Conservation (phyloP, 2,329 filamentous ascomycete genomes). For the Rhytidhysteron rufulum region DNA sequence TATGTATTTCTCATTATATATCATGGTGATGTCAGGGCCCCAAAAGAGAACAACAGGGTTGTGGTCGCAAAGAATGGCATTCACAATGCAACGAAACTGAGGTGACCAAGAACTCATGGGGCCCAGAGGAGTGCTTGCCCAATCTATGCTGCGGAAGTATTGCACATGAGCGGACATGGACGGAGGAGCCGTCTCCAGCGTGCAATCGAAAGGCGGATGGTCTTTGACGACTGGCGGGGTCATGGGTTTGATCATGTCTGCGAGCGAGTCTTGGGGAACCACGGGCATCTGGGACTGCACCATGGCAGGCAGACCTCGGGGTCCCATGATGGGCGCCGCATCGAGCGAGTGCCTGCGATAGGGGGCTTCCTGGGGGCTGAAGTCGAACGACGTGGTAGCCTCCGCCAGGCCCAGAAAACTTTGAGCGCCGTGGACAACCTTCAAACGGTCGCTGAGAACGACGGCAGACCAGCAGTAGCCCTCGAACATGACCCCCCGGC, state of each 20-base stretch:
- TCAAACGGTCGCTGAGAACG: slow-evolving; percentile 16
- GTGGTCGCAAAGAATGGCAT: slow-evolving; percentile 60
- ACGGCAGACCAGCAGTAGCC: slow-evolving; percentile 25
- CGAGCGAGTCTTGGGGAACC: not conserved
- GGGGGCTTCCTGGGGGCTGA: not conserved
- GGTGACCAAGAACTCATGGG: slow-evolving; percentile 66
- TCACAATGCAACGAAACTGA: slow-evolving; percentile 70
- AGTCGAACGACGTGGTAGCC: slow-evolving; percentile 9
- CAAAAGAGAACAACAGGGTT: slow-evolving; percentile 60
- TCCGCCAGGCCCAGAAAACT: slow-evolving; percentile 4
- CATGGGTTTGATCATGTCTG: slow-evolving; percentile 9
- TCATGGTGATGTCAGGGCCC: slow-evolving; percentile 31
- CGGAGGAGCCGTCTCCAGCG: slow-evolving; percentile 7
- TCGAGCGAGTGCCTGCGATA: too few species aligned
- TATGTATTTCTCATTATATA: slow-evolving; percentile 37
- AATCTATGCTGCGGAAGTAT: slow-evolving; percentile 66
- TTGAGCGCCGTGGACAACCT: slow-evolving; percentile 24
- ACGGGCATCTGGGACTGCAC: not conserved
- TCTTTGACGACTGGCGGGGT: not conserved
- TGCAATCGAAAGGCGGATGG: slow-evolving; percentile 4
- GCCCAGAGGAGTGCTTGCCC: slow-evolving; percentile 67
- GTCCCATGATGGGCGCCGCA: not conserved
- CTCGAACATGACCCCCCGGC: slow-evolving; percentile 19
- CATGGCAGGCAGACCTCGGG: not conserved
- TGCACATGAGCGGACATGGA: slow-evolving; percentile 62